A percentile compares a stretch with the other conserved stretches of the same genome.
Conservation (phyloP, 805 yeast species). For the Lipomyces yamadae region DNA sequence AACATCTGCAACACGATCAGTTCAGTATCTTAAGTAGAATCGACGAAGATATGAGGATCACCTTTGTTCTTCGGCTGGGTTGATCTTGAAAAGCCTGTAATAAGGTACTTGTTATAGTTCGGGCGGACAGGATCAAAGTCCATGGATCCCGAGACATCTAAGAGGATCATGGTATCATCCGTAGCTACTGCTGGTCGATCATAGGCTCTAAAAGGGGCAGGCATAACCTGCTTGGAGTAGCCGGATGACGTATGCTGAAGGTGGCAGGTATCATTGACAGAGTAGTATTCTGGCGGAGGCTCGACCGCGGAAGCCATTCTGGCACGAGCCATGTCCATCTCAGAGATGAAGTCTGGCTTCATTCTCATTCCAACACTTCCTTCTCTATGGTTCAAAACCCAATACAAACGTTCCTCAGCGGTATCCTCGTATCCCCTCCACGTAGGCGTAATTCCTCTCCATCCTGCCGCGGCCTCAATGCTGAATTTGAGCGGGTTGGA, state of each 20-base stretch:
- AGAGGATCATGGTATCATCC: slow-evolving; percentile 3
- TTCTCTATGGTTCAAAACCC: slow-evolving; percentile 2
- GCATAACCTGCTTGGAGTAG: slow-evolving; percentile 1
- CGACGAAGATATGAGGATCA: neutral
- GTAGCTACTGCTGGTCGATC: neutral
- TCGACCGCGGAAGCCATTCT: slow-evolving; percentile 2
- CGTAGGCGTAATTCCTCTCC: neutral
- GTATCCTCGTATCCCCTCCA: slow-evolving; percentile 1
- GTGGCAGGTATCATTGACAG: neutral
- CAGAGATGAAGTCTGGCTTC: slow-evolving; percentile 3
- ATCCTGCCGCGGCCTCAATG: neutral
- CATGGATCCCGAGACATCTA: slow-evolving; percentile 13
- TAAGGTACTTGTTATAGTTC: slow-evolving; percentile 1
- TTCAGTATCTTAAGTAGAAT: neutral
- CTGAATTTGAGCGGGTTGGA: slow-evolving; percentile 3
- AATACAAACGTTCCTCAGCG: slow-evolving; percentile 1
- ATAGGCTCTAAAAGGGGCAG: neutral
- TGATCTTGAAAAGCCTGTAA: neutral
- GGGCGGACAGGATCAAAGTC: slow-evolving; percentile 4
- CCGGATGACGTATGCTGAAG: slow-evolving; percentile 2
- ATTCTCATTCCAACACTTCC: neutral
- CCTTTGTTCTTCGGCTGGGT: neutral
- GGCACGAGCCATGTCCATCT: neutral
- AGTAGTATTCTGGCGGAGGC: neutral
- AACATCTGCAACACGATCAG: slow-evolving; percentile 2